Evolutionary conservation across 2,329 filamentous ascomycete genomes (phyloP), one percentile per base, ranked within the genome.

Genomic region (Pyrenophora seminiperda): DNA sequence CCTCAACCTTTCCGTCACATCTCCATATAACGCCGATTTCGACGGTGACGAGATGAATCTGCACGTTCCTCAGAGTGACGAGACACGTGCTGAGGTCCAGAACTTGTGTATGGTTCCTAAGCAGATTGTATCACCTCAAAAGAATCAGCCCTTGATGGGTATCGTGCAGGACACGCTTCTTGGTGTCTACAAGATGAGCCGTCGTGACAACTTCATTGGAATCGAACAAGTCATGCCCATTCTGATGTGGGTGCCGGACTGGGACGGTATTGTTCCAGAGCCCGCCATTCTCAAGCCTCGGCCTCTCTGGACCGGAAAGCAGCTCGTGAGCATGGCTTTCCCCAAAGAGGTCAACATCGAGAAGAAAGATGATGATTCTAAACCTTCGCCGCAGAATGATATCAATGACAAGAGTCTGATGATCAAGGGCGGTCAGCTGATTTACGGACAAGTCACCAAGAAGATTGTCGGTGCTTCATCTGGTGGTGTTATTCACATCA

Each of bases 21-120:
- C 92, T 20, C 94, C 94, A 0, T 99, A 99, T 81, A 99, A 99
- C 78, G 94, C 94, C 65, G 94, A 99, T 89, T 99, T 99, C 77
- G 94, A 99, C 70, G 94, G 94, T 77, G 94, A 99, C 73, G 94
- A 99, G 76, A 99, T 99, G 94, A 99, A 99, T 72, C 85, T 99
- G 77, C 94, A 99, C 83, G 95, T 99, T 43, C 95, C 94, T 3
- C 94, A 99, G 70, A 94, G 90, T 30, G 92, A 99, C 70, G 95
- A 99, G 75, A 95, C 95, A 27, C 89, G 94, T 53, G 91, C 95
- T 37, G 94, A 99, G 75, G 85, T 99, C 63, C 90, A 86, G 73
- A 88, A 97, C 71, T 83, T 99, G 11, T 97, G 93, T 73, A 88
- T 97, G 83, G 94, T 99, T n/a, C 94, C 94, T 0, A 83, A 94